These are phyloP conservation scores for Rhizopogon rudus DNA, from an alignment of 768 basidiomycete species.

Conservation along the genomic window DNA sequence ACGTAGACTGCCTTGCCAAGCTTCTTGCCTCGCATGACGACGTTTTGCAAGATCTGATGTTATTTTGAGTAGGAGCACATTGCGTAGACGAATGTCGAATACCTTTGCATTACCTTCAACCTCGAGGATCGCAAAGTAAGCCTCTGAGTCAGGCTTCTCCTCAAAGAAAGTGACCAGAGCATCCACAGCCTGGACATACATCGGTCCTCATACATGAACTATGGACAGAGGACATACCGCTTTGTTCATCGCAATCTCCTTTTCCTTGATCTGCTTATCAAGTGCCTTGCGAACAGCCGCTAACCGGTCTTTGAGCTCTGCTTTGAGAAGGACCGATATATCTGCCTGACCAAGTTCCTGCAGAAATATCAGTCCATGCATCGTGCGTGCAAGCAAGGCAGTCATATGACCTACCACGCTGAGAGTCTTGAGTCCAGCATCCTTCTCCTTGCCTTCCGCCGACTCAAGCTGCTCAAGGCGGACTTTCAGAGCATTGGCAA, in stretches of 20 bases:
- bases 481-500: conserved; percentile 57
- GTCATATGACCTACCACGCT: conserved; percentile 50
- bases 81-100: not conserved
- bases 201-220: not conserved
- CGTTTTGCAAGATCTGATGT: conserved; percentile 65
- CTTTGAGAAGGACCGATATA: conserved; percentile 83
- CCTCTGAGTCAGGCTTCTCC: conserved; percentile 64
- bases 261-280: conserved; percentile 82
- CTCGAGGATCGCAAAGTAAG: conserved; percentile 67
- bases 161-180: conserved; percentile 68
- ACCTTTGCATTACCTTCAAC: conserved; percentile 88
- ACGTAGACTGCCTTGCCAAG: conserved; percentile 83
- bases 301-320: conserved; percentile 71
- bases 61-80: not conserved
- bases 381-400: not conserved
- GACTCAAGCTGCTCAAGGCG: conserved; percentile 59
- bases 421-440: conserved; percentile 79
- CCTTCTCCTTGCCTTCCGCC: conserved; percentile 74
- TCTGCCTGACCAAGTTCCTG: conserved; percentile 89
- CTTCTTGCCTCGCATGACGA: conserved; percentile 76
- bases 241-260: conserved; percentile 71
- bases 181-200: conserved; percentile 58
- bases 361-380: not conserved
- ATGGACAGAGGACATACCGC: conserved; percentile 39
- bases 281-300: conserved; percentile 71